These are phyloP conservation scores for Styphnolobium japonicum DNA, from an alignment of 306 rosid genomes.

Conservation along the genomic window DNA sequence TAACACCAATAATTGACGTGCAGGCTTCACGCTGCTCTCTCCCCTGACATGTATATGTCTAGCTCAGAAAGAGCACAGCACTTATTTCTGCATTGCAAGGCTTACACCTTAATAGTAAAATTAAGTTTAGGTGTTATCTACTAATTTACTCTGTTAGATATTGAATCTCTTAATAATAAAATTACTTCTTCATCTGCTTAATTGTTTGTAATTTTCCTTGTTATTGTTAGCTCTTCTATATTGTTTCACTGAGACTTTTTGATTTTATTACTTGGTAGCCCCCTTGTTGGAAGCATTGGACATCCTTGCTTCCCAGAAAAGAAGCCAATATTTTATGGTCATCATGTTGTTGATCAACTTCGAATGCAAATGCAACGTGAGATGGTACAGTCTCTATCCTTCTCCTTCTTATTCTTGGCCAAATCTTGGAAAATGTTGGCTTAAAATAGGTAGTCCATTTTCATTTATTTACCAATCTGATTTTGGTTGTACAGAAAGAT, in stretches of 20 bases:
- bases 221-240: neutral
- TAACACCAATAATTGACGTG: no score
- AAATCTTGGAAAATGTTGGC: neutral
- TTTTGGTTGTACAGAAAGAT: conserved; percentile 43
- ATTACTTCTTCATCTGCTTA: neutral
- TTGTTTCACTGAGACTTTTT: conserved; percentile 9
- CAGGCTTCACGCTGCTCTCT: no score
- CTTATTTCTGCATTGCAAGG: no score
- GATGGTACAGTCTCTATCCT: conserved; percentile 43
- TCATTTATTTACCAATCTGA: conserved; percentile 7
- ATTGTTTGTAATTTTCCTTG: neutral
- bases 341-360: conserved; percentile 54
- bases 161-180: neutral
- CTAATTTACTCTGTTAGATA: neutral
- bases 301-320: conserved; percentile 50
- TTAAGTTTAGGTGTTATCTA: no score
- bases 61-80: neutral
- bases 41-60: neutral
- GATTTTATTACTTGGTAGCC: conserved; percentile 45
- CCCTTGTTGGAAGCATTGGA: conserved; percentile 62
- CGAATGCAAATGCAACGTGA: conserved; percentile 58
- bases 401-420: conserved; percentile 8
- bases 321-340: conserved; percentile 69
- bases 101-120: no score
- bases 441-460: neutral